Percentiles rank a stretch among this genome's conserved stretches.
Evolutionary conservation across 495 filamentous ascomycete species (phyloP).

Genomic region (Peziza echinospora): DNA sequence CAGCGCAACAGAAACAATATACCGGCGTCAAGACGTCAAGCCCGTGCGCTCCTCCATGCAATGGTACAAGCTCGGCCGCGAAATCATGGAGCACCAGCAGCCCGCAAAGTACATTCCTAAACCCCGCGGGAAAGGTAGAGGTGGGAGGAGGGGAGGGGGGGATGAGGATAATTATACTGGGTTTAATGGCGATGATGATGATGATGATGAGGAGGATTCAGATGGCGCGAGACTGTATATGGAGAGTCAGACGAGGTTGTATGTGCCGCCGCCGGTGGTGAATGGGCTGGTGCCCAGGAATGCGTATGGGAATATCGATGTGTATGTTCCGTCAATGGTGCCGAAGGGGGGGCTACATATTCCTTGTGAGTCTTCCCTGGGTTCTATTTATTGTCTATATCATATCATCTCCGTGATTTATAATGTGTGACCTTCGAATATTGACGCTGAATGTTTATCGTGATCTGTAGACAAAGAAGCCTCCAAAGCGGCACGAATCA

Average conservation of each 20-base stretch:
- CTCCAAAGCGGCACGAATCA: constrained; percentile 46
- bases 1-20: constrained; percentile 40
- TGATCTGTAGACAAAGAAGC: constrained; percentile 35
- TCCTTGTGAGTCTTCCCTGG: constrained; percentile 13
- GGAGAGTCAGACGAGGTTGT: constrained; percentile 50
- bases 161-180: constrained; percentile 15
- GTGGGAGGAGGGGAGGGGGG: not conserved
- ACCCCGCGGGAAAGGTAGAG: constrained; percentile 4
- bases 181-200: constrained; percentile 24
- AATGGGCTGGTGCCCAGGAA: constrained; percentile 65
- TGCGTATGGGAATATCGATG: constrained; percentile 66
- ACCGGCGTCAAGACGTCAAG: constrained; percentile 58
- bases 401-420: not conserved
- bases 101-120: constrained; percentile 22
- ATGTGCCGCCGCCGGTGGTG: constrained; percentile 52
- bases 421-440: not conserved
- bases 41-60: constrained; percentile 50
- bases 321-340: constrained; percentile 86
- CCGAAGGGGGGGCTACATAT: constrained; percentile 62
- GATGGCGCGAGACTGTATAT: constrained; percentile 43
- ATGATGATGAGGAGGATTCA: constrained; percentile 24
- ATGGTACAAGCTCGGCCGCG: constrained; percentile 73
- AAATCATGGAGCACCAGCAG: constrained; percentile 50
- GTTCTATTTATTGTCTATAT: too few relatives aligned
- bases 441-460: constrained; percentile 1